Conservation (phyloP, 441 rosid genomes). For the Brassica balearica region DNA sequence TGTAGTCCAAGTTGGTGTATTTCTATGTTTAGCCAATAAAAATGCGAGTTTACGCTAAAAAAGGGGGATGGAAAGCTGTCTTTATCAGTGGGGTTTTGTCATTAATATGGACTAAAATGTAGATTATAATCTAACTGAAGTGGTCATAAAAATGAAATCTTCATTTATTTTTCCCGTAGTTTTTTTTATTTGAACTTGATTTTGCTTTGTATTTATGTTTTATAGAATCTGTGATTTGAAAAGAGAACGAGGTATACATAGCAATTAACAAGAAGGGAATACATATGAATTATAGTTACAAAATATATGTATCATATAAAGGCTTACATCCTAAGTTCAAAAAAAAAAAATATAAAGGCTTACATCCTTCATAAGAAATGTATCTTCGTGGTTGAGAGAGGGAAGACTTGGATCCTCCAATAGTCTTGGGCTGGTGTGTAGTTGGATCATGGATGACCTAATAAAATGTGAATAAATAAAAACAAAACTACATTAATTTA, state of each 20-base stretch:
- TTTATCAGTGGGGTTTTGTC: constrained; percentile 22
- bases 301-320: neutral
- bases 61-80: constrained; percentile 15
- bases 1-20: constrained; percentile 53
- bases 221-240: constrained; percentile 11
- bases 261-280: constrained; percentile 6
- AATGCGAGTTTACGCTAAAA: constrained; percentile 14
- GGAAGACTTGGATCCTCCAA: constrained; percentile 47
- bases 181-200: neutral
- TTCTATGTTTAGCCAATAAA: constrained; percentile 37
- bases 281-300: constrained; percentile 4
- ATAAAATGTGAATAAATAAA: constrained; percentile 29
- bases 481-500: neutral
- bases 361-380: constrained; percentile 1
- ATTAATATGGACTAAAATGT: constrained; percentile 24
- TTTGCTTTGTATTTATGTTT: neutral
- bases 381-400: constrained; percentile 40
- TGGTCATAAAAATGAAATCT: constrained; percentile 2
- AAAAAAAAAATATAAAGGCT: neutral
- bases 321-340: neutral
- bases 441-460: constrained; percentile 44
- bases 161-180: constrained; percentile 9
- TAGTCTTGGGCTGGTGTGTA: constrained; percentile 46
- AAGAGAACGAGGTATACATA: constrained; percentile 11
- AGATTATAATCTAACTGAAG: constrained; percentile 15